Evolutionary conservation across 225 moss, liverwort and hornwort species (phyloP).

Genomic region (Lunularia cruciata): DNA sequence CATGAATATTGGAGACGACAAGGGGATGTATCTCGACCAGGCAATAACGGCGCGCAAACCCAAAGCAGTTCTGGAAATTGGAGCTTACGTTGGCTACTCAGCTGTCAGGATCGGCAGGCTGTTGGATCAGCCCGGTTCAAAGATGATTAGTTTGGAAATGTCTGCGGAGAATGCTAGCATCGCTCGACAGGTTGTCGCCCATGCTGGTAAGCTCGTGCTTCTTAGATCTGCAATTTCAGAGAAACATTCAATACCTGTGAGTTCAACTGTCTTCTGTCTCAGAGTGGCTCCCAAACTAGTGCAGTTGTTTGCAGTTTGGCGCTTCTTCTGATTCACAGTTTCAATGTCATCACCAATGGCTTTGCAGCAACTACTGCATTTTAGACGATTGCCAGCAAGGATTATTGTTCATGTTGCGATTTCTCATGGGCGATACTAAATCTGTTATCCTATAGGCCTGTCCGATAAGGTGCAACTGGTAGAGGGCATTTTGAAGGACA

Average conservation of each 20-base stretch:
- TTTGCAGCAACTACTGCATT: background rate
- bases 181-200: slow-evolving; percentile 34
- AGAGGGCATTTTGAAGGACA: slow-evolving; percentile 34
- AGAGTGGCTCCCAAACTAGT: background rate
- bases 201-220: slow-evolving; percentile 35
- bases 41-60: slow-evolving; percentile 27
- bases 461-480: slow-evolving; percentile 45
- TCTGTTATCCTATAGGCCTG: slow-evolving; percentile 32
- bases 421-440: background rate
- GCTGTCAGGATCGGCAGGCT: slow-evolving; percentile 44
- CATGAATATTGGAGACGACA: slow-evolving; percentile 52
- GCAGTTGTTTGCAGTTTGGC: background rate
- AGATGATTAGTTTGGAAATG: slow-evolving; percentile 47
- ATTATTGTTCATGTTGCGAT: background rate
- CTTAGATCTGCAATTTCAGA: background rate
- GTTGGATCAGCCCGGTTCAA: slow-evolving; percentile 23
- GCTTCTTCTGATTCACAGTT: background rate
- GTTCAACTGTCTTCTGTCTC: background rate
- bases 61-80: slow-evolving; percentile 44
- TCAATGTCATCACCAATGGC: background rate
- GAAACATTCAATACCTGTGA: background rate
- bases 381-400: background rate
- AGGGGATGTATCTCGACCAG: slow-evolving; percentile 41
- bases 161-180: slow-evolving; percentile 35
- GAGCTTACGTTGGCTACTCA: slow-evolving; percentile 60